Percentiles rank a stretch among this genome's conserved stretches.
These are phyloP conservation scores for Penstemon davidsonii DNA, from an alignment of 257 asterid species.

Conservation along the genomic window DNA sequence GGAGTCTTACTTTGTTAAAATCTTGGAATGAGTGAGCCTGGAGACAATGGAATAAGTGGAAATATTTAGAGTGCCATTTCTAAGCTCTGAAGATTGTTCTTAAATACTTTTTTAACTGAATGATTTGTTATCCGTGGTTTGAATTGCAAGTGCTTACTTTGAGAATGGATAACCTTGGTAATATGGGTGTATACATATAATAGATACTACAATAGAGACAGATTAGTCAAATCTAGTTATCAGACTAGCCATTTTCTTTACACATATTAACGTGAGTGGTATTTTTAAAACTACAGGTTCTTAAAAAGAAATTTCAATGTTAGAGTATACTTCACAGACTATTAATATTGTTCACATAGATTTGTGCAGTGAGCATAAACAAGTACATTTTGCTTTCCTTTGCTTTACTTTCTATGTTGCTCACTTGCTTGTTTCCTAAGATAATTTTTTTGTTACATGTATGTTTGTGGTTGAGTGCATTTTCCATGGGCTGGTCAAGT, in stretches of 20 bases:
- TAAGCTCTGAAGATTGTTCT: too few relatives aligned
- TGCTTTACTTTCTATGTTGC: not conserved
- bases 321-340: not conserved
- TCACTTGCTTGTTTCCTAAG: not conserved
- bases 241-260: not conserved
- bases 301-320: not conserved
- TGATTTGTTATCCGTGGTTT: too few relatives aligned
- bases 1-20: too few relatives aligned
- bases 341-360: not conserved
- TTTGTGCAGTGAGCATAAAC: not conserved
- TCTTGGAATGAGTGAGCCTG: too few relatives aligned
- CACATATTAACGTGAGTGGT: not conserved
- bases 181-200: not conserved
- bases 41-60: too few relatives aligned
- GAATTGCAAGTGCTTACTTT: too few relatives aligned
- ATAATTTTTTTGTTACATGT: not conserved
- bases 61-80: too few relatives aligned
- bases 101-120: too few relatives aligned
- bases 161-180: not conserved
- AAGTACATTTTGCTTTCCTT: not conserved
- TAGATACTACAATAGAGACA: not conserved
- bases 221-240: not conserved
- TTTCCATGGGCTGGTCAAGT: not conserved
- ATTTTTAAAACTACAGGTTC: not conserved
- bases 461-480: not conserved